phyloP scores from a whole-genome alignment of 2,329 filamentous ascomycete genomes.

The Cladosporium sp. region DNA sequence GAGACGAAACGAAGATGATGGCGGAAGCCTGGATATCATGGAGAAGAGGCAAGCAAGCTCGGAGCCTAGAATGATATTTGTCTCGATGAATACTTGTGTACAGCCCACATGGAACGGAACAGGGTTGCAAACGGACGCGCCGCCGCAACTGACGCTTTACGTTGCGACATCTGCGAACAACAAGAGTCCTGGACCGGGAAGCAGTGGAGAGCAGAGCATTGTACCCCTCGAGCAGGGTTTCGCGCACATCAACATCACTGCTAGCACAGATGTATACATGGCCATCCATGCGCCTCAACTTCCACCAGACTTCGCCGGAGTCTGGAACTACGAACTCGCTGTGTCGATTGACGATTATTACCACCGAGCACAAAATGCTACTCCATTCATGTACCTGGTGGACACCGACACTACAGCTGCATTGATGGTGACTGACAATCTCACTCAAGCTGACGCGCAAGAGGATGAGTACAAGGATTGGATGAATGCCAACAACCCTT shows the following conservation, averaged over 20 bases:
- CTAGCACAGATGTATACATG: slow-evolving; percentile 70
- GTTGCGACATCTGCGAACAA: slow-evolving; percentile 58
- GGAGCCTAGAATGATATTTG: slow-evolving; percentile 60
- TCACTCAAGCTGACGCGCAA: slow-evolving; percentile 56
- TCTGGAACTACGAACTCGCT: slow-evolving; percentile 79
- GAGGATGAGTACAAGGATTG: slow-evolving; percentile 54
- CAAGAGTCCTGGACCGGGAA: slow-evolving; percentile 63
- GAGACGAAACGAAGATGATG: slow-evolving; percentile 26
- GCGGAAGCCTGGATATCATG: neutral
- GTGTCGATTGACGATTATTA: slow-evolving; percentile 78
- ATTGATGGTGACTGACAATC: slow-evolving; percentile 73
- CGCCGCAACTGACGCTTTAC: slow-evolving; percentile 74
- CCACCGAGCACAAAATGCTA: slow-evolving; percentile 61
- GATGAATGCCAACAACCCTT: slow-evolving; percentile 61
- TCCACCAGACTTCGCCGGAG: slow-evolving; percentile 59
- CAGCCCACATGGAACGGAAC: slow-evolving; percentile 64
- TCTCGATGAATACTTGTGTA: slow-evolving; percentile 83
- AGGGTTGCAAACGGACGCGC: slow-evolving; percentile 43
- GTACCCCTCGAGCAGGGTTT: slow-evolving; percentile 67
- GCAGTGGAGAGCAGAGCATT: slow-evolving; percentile 47
- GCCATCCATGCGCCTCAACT: slow-evolving; percentile 70
- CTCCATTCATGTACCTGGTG: slow-evolving; percentile 70
- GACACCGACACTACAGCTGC: slow-evolving; percentile 81
- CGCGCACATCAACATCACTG: slow-evolving; percentile 59
- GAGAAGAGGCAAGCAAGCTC: slow-evolving; percentile 26